These are phyloP conservation scores for Aureobasidium musti DNA, from an alignment of 2,329 filamentous ascomycete genomes.

Conservation along the genomic window DNA sequence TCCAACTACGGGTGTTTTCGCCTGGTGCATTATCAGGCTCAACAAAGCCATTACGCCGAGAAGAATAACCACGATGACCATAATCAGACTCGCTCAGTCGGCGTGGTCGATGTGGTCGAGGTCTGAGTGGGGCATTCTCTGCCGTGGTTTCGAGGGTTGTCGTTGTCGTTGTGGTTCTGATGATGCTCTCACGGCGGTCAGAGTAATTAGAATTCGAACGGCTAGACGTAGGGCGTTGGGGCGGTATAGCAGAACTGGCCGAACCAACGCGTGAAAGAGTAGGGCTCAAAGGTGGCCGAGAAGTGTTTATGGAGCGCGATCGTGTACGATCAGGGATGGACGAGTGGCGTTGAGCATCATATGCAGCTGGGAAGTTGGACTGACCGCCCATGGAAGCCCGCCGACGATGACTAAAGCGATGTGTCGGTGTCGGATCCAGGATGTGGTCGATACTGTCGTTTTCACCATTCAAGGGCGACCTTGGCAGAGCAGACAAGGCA, in stretches of 20 bases:
- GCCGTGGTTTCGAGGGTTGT: constrained; percentile 44
- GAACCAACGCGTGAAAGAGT: constrained; percentile 58
- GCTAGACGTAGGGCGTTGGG: constrained; percentile 27
- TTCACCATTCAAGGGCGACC: constrained; percentile 46
- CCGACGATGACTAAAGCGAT: constrained; percentile 57
- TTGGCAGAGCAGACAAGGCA: constrained; percentile 52
- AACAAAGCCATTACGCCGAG: constrained; percentile 65
- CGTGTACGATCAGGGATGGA: constrained; percentile 49
- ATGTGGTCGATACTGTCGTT: constrained; percentile 51
- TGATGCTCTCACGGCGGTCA: constrained; percentile 44
- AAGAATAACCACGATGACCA: constrained; percentile 41
- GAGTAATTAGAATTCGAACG: constrained; percentile 29
- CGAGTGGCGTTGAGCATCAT: constrained; percentile 57
- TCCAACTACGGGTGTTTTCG: constrained; percentile 64
- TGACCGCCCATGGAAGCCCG: constrained; percentile 58
- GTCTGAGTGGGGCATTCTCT: constrained; percentile 38
- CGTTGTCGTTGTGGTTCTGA: constrained; percentile 40
- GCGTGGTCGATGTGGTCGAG: constrained; percentile 54
- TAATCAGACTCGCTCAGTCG: constrained; percentile 62
- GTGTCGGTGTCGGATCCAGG: constrained; percentile 57
- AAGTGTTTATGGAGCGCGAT: constrained; percentile 53
- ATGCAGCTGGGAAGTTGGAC: constrained; percentile 51
- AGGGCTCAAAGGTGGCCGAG: constrained; percentile 61
- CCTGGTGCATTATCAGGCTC: constrained; percentile 59
- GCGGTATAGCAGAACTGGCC: constrained; percentile 44